Evolutionary conservation across 2,329 filamentous ascomycete species (phyloP), one percentile per base, ranked within the genome.

Genomic region (Emmonsia crescens): DNA sequence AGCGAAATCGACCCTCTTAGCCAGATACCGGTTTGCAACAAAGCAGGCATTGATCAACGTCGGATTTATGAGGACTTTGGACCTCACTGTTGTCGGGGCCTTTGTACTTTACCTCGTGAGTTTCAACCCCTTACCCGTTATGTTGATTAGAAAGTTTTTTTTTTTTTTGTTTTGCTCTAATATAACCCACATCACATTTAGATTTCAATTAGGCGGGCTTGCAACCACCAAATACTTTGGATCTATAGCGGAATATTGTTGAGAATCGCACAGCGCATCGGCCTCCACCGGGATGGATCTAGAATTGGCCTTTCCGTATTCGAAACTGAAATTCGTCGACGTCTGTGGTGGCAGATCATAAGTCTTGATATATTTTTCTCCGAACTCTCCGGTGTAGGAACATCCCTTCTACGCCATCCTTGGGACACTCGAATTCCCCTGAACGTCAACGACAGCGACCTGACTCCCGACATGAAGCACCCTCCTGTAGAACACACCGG

Each of bases 321-420:
- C 60, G 86, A 90, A 67, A 81, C 83, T 3, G 87, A 90, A 73
- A 82, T 88, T 73, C 82, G 87, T n/a, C 82, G 87, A 57, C 80
- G 88, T 44, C 75, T 91, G 1, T 90, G 87, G 87, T 91, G 87
- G 87, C 83, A 85, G 38, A 77, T 91, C 19, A 79, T 87, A 16
- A 78, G 84, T 31, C 87, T 89, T 65, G 88, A 91, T 71, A 79
- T 82, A 63, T 85, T 88, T 27, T 82, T 89, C 44, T 81, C 85
- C 61, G 87, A 90, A 31, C 33, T 55, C 24, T 59, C 31, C 2
- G 61, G 44, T 27, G 40, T 36, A 48, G 54, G 49, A 16, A 54
- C 46, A 46, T 58, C 55, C 1, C 21, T 61, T 16, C 33, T 44
- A 12, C n/a, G 42, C 63, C 77, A 78, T 1, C 75, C 72, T 1